Base-by-base conservation (phyloP, 208 protist species). In the Crithidia fasciculata region DNA sequence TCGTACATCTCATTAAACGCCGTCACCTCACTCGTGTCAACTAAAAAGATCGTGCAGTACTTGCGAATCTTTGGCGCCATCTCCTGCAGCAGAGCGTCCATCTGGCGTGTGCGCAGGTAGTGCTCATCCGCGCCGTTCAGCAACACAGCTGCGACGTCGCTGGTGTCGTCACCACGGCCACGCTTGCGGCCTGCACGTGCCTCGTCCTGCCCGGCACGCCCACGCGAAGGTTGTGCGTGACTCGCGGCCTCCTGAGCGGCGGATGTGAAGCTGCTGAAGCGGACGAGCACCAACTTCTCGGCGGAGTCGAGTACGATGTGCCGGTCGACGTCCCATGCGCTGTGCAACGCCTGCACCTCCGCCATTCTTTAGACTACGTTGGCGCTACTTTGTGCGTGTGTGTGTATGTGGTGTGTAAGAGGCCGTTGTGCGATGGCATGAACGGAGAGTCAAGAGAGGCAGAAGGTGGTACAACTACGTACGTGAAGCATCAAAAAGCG, bases 1-100 rank as follows among this genome's bases (percentile, higher is more conserved):
- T 99, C 99, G 85, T 99, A 99, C 94, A 99, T 97, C 18, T 90
- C 82, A 74, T 99, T 99, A 80, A 99, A 99, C 74, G 99, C 97
- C 8, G 98, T 96, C 53, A 99, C 98, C 72, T 86, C 75, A 18
- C 73, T 81, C 10, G 88, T 96, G 67, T 92, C 87, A 2, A 96
- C 91, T 7, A 84, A 64, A 64, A 90, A 94, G 4, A 96, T 91
- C 37, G 76, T 80, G 63, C 87, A 92, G 68, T 93, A 96, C 84
- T 94, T 94, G 2, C 88, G 85, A 19, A 96, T 83, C 78, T 94
- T 94, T 8, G 91, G 91, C 4, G 89, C 89, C 0, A 94, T 67
- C 66, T 82, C 69, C 1, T 50, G 50, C 41, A 96, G 84, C 67
- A 94, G 69, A 9, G 79, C 82, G 60, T 96, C 91, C 76, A 96